phyloP scores from a whole-genome alignment of 78 protist species.

The Dictyostelium discoideum region dicty_2.7 NC_007091.3:1808501-1809000 shows the following conservation, averaged over 20 bases:
- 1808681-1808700: not conserved
- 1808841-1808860: not conserved
- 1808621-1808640: not conserved
- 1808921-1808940: not conserved
- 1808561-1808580: too few species aligned
- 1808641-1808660: not conserved
- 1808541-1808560: not conserved
- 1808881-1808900: not conserved
- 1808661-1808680: not conserved
- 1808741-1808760: not conserved
- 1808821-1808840: not conserved
- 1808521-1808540: not conserved
- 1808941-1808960: not conserved
- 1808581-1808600: not conserved
- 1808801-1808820: not conserved
- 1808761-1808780: not conserved
- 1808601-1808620: not conserved
- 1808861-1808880: not conserved
- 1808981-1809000: not conserved
- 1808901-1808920: slow-evolving; percentile 31
- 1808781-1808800: too few species aligned
- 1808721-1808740: too few species aligned
- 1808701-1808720: not conserved
- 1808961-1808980: not conserved
- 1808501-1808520: too few species aligned